Conservation (phyloP, 495 filamentous ascomycete genomes). For the Aspergillus panamensis region DNA sequence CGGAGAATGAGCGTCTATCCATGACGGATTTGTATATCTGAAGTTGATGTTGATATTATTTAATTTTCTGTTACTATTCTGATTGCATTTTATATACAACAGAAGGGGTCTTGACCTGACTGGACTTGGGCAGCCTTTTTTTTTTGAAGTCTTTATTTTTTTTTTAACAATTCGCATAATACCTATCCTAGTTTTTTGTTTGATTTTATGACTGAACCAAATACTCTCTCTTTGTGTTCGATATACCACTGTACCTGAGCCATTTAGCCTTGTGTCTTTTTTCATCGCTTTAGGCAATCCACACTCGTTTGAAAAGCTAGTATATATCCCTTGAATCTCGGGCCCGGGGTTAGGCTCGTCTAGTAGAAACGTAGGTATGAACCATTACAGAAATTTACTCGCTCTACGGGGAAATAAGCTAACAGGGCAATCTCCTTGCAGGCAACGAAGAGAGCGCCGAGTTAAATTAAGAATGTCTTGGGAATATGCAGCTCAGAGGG, state of each 20-base stretch:
- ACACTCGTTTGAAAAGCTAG: background rate
- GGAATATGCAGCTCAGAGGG: too few species aligned
- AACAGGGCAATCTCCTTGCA: too few species aligned
- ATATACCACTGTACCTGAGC: conserved; percentile 2
- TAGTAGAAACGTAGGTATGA: background rate
- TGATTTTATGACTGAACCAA: background rate
- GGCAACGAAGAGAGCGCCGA: too few species aligned
- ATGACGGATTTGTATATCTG: background rate
- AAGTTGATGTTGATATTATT: background rate
- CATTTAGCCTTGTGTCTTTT: background rate
- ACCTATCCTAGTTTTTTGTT: conserved; percentile 2
- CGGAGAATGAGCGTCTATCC: background rate
- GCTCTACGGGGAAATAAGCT: too few species aligned
- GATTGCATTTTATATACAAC: background rate
- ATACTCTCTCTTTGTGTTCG: background rate
- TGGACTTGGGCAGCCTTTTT: conserved; percentile 12
- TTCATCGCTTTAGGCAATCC: background rate
- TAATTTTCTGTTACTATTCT: background rate
- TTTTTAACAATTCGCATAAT: conserved; percentile 3
- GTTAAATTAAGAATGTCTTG: too few species aligned
- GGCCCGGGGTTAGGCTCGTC: conserved; percentile 1
- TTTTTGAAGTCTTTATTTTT: background rate
- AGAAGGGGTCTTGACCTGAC: conserved; percentile 5
- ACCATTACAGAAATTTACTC: too few species aligned
- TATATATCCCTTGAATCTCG: background rate